Evolutionary conservation across 805 yeast species (phyloP).

Genomic region (Teunomyces barrocoloradensis): DNA sequence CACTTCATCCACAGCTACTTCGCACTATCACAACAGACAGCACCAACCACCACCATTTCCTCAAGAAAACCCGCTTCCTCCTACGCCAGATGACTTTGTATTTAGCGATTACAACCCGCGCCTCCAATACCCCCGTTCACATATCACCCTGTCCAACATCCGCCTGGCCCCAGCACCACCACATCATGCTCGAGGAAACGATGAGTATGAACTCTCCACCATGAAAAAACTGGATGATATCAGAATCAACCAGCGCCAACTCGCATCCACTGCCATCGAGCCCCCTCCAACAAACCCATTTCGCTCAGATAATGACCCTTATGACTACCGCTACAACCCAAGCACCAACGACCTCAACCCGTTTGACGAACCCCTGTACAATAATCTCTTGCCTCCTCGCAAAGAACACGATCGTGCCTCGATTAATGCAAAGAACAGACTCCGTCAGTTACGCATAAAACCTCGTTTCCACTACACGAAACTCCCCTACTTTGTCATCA

Average conservation of each 20-base stretch:
- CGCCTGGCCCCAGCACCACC: conserved; percentile 2
- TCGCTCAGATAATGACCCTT: neutral
- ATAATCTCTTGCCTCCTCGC: conserved; percentile 1
- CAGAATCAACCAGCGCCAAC: neutral
- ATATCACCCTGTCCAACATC: neutral
- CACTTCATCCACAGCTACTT: no score
- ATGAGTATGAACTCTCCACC: conserved; percentile 10
- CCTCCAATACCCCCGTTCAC: conserved; percentile 1
- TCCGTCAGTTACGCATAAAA: conserved; percentile 20
- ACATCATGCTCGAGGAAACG: neutral
- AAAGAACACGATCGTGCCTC: conserved; percentile 1
- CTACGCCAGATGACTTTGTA: conserved; percentile 4
- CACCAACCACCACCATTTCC: neutral
- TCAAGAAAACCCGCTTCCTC: neutral
- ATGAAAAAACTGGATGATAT: neutral
- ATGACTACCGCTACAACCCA: neutral
- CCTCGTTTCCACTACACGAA: conserved; percentile 35
- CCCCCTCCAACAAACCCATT: conserved; percentile 7
- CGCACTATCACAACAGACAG: neutral
- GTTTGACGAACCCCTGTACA: conserved; percentile 1
- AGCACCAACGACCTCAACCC: neutral
- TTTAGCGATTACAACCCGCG: neutral
- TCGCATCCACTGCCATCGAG: neutral
- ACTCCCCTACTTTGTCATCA: conserved; percentile 40
- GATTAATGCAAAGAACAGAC: conserved; percentile 16